These are phyloP conservation scores for Cucumis cinereus DNA, from an alignment of 306 rosid species.

Conservation along the genomic window DNA sequence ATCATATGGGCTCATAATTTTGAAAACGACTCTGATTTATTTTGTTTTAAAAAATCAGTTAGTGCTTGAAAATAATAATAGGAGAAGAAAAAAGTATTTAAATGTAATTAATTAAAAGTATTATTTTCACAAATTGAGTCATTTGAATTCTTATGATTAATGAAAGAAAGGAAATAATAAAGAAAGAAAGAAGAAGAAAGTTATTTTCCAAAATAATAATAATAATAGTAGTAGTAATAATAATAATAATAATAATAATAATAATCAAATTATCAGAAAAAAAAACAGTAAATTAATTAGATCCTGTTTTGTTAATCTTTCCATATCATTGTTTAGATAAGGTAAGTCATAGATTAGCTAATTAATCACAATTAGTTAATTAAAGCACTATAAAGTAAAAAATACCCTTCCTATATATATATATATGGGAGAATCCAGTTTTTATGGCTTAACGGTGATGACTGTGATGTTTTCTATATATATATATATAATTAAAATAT, in stretches of 20 bases:
- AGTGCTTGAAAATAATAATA: too few species aligned
- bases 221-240: too few species aligned
- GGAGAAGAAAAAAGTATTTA: not conserved
- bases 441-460: not conserved
- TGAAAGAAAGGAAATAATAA: too few species aligned
- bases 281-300: not conserved
- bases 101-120: too few species aligned
- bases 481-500: too few species aligned
- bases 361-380: not conserved
- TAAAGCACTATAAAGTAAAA: not conserved
- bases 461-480: not conserved
- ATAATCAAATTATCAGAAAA: too few species aligned
- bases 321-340: not conserved
- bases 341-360: not conserved
- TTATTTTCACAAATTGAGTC: too few species aligned
- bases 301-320: not conserved
- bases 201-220: not conserved
- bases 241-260: too few species aligned
- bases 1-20: not conserved
- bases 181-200: not conserved
- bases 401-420: not conserved
- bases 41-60: too few species aligned
- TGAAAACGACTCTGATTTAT: not conserved
- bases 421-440: not conserved
- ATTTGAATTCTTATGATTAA: not conserved